Conservation (phyloP, 2,329 filamentous ascomycete genomes). For the Diaporthe humulicola region DNA sequence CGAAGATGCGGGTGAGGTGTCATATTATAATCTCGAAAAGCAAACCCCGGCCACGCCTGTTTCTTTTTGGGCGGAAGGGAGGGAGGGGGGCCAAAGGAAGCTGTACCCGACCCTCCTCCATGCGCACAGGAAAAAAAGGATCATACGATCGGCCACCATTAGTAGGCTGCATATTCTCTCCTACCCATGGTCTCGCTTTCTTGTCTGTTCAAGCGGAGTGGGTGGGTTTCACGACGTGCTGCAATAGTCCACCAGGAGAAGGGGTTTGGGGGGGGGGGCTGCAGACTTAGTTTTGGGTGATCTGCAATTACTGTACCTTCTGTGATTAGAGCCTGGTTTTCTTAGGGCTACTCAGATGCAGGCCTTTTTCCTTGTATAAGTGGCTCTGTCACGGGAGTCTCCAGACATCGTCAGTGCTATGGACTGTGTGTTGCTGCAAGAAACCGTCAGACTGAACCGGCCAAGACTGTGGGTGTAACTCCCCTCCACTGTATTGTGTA, state of each 20-base stretch:
- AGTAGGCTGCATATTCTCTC: background rate
- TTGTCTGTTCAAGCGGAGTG: background rate
- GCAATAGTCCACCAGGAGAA: background rate
- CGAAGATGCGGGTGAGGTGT: constrained; percentile 36
- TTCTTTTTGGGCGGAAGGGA: background rate
- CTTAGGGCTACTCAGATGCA: constrained; percentile 7
- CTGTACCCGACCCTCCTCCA: constrained; percentile 36
- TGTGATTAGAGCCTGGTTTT: background rate
- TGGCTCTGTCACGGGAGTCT: constrained; percentile 8
- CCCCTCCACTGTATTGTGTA: background rate
- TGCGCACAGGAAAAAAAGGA: background rate
- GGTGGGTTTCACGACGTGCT: constrained; percentile 13
- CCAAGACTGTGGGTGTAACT: background rate
- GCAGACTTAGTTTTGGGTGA: background rate
- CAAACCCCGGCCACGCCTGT: background rate
- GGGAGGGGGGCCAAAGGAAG: constrained; percentile 6
- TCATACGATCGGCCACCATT: constrained; percentile 24
- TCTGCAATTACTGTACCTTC: background rate
- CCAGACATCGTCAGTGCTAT: background rate
- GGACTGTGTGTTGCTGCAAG: constrained; percentile 20
- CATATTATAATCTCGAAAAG: constrained; percentile 30
- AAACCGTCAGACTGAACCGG: background rate
- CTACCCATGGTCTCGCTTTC: constrained; percentile 3
- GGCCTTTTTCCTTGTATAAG: background rate
- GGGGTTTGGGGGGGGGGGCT: background rate